A percentile compares a stretch with the other conserved stretches of the same genome.
phyloP scores from a whole-genome alignment of 352 stramenopile species.

The Phytophthora capsici region DNA sequence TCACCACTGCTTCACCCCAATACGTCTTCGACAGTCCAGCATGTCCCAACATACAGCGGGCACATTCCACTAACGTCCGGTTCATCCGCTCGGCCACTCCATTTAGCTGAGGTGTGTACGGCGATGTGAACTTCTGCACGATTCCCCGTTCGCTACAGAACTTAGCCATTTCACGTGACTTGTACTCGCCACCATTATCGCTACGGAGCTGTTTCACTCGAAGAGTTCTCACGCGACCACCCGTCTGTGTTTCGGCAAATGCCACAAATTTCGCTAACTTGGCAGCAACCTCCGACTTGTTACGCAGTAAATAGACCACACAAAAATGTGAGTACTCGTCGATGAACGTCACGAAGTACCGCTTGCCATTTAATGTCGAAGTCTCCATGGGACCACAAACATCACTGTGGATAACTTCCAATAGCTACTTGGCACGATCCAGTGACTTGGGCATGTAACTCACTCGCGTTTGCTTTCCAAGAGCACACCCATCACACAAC shows the following conservation, averaged over 20 bases:
- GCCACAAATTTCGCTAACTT: conserved; percentile 26
- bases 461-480: background rate
- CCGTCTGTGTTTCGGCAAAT: conserved; percentile 22
- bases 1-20: too few relatives aligned
- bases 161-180: too few relatives aligned
- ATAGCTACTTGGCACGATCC: background rate
- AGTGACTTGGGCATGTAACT: background rate
- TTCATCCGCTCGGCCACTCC: background rate
- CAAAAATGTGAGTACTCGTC: background rate
- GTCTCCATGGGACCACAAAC: conserved; percentile 8
- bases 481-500: background rate
- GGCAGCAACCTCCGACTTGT: conserved; percentile 18
- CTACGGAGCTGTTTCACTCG: too few relatives aligned
- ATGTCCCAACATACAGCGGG: background rate
- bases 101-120: conserved; percentile 25
- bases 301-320: conserved; percentile 16
- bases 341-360: conserved; percentile 7
- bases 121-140: conserved; percentile 24
- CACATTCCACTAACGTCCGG: background rate
- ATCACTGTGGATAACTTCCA: background rate
- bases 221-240: conserved; percentile 9
- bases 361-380: background rate
- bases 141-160: conserved; percentile 11
- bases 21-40: too few relatives aligned
- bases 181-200: conserved; percentile 12